Conservation (phyloP, 805 yeast genomes). For the Kurtzmaniella cleridarum region DNA sequence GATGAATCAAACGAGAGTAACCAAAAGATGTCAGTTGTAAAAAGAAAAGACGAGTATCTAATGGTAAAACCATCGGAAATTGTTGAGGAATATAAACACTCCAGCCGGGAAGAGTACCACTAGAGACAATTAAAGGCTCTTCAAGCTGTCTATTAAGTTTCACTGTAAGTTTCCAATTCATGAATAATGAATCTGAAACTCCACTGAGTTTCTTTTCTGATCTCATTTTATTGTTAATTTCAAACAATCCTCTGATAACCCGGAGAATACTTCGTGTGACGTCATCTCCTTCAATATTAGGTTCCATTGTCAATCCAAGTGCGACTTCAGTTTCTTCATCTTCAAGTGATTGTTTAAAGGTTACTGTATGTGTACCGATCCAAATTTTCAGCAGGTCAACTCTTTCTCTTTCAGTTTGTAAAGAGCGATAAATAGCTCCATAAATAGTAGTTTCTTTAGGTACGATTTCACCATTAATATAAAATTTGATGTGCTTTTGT, state of each 20-base stretch:
- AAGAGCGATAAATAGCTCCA: slow-evolving; percentile 61
- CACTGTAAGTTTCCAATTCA: slow-evolving; percentile 78
- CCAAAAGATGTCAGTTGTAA: slow-evolving; percentile 89
- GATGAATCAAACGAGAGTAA: slow-evolving; percentile 71
- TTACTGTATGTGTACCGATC: slow-evolving; percentile 49
- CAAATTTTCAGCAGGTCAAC: slow-evolving; percentile 52
- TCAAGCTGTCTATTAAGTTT: slow-evolving; percentile 83
- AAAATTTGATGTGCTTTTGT: slow-evolving; percentile 44
- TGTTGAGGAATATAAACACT: slow-evolving; percentile 63
- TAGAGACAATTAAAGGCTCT: slow-evolving; percentile 82
- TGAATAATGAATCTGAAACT: slow-evolving; percentile 34
- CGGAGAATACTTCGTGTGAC: slow-evolving; percentile 38
- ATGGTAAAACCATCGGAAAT: slow-evolving; percentile 79
- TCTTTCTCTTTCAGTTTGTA: slow-evolving; percentile 32
- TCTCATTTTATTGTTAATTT: slow-evolving; percentile 24
- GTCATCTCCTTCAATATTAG: slow-evolving; percentile 19
- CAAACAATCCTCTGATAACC: slow-evolving; percentile 44
- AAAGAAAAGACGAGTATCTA: slow-evolving; percentile 72
- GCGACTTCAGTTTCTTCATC: background rate
- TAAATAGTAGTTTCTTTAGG: slow-evolving; percentile 68
- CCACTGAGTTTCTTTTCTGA: slow-evolving; percentile 12
- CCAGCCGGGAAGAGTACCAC: slow-evolving; percentile 87
- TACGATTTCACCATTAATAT: slow-evolving; percentile 49
- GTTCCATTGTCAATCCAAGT: slow-evolving; percentile 7
- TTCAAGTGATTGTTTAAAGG: slow-evolving; percentile 32